A percentile compares a stretch with the other conserved stretches of the same genome.
Evolutionary conservation across 495 filamentous ascomycete genomes (phyloP).

Genomic region (Penicillium soppii): DNA sequence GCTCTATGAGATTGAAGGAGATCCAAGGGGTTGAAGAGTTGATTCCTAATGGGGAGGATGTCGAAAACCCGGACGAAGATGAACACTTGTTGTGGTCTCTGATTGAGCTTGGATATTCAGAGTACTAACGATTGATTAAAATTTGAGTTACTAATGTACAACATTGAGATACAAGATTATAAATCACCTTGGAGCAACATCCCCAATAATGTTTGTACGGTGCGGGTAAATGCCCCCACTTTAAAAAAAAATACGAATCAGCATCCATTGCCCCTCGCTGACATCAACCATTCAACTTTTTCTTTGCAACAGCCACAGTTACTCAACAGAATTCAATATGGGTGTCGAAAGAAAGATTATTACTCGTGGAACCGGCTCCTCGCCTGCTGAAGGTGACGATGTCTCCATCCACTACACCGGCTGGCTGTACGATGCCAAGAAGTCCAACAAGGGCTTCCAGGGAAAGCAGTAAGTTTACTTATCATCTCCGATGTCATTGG

Average conservation of each 20-base stretch:
- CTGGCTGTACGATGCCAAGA: slow-evolving; percentile 65
- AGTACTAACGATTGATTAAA: too few relatives aligned
- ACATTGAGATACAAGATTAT: too few relatives aligned
- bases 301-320: background rate
- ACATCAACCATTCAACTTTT: background rate
- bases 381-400: slow-evolving; percentile 59
- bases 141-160: too few relatives aligned
- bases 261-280: background rate
- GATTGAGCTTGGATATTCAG: background rate
- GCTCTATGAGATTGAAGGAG: slow-evolving; percentile 12
- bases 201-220: background rate
- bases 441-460: slow-evolving; percentile 45
- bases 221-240: background rate
- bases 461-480: slow-evolving; percentile 47
- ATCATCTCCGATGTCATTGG: background rate
- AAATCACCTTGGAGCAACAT: too few relatives aligned
- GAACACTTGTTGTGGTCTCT: slow-evolving; percentile 13
- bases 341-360: slow-evolving; percentile 51
- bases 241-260: slow-evolving; percentile 8
- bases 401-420: slow-evolving; percentile 85
- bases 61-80: slow-evolving; percentile 17
- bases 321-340: slow-evolving; percentile 40
- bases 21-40: slow-evolving; percentile 16
- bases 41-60: slow-evolving; percentile 20
- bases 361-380: slow-evolving; percentile 50